Percentiles rank a stretch among this genome's conserved stretches.
Conservation (phyloP, 2,329 filamentous ascomycete species). For the Apiospora hydei region DNA sequence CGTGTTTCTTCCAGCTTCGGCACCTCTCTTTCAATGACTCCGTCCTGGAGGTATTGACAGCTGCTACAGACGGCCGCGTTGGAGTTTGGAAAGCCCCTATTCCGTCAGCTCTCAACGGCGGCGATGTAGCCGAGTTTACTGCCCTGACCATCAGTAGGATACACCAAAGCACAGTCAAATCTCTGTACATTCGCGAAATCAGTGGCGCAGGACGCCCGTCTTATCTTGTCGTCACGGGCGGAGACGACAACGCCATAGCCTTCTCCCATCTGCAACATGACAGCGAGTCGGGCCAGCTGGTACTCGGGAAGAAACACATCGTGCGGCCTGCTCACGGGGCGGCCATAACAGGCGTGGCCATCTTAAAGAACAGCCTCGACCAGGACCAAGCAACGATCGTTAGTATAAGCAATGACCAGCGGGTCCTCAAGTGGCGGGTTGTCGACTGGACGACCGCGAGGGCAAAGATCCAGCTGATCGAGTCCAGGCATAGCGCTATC, state of each 20-base stretch:
- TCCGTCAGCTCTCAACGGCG: not conserved
- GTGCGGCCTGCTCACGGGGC: constrained; percentile 72
- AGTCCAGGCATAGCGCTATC: constrained; percentile 63
- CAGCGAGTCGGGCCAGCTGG: constrained; percentile 27
- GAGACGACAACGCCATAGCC: constrained; percentile 86
- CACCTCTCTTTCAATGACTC: constrained; percentile 46
- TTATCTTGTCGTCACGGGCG: constrained; percentile 73
- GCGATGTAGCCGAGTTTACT: constrained; percentile 32
- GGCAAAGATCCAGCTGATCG: constrained; percentile 49
- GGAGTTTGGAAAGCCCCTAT: constrained; percentile 60
- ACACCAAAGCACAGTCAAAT: constrained; percentile 86
- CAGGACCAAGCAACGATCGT: constrained; percentile 43
- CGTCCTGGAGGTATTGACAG: constrained; percentile 63
- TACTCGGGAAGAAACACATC: constrained; percentile 38
- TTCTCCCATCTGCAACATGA: constrained; percentile 36
- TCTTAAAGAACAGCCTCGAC: constrained; percentile 40
- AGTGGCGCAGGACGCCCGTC: constrained; percentile 39
- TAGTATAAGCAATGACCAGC: constrained; percentile 67
- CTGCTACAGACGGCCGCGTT: constrained; percentile 83
- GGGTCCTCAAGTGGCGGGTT: constrained; percentile 62
- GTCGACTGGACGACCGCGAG: constrained; percentile 29
- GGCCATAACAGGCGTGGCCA: constrained; percentile 67
- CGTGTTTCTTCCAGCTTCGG: constrained; percentile 75
- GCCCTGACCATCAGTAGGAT: constrained; percentile 52
- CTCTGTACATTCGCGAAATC: constrained; percentile 52